Evolutionary conservation across 495 filamentous ascomycete species (phyloP), one percentile per base, ranked within the genome.

Genomic region (Massariosphaeria phaeospora): DNA sequence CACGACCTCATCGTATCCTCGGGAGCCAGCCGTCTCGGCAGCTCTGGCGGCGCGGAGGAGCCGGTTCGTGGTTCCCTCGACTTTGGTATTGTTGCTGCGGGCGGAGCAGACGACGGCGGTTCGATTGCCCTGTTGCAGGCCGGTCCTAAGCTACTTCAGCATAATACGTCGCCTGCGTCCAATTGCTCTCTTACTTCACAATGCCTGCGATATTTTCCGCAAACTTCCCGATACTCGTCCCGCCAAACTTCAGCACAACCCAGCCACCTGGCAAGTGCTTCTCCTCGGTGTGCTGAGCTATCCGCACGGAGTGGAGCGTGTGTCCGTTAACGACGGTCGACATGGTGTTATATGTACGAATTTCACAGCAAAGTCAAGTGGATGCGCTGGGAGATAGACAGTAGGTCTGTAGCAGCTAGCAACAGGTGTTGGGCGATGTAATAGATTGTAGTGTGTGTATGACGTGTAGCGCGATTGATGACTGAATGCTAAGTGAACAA

Each of bases 51-150:
- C 77, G 51, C 81, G 75, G 31, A 96, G 73, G 33, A 91, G 75
- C 45, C 85, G 81, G 74, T 93, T 97, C 36, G 93, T 97, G 39
- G 93, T 96, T 45, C 91, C 91, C 52, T 91, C 88, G 25, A 79
- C 79, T 69, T 97, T 97, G 62, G 88, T 91, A 52, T 84, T 85
- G 48, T 85, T 91, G 68, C 89, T 95, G 67, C 90, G 73, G 18
- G 93, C 93, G 35, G 93, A 98, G 65, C 93, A 96, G 23, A 97
- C 89, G 34, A 96, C 83, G 30, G 85, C 91, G 52, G 95, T 81
- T 65, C 79, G 82, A 54, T 87, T 78, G 29, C 80, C 73, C 24
- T 71, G 69, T n/a, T n/a, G n/a, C 36, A 93, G 74, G 66, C 80
- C 82, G 21, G 81, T 74, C 66, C 89, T 95, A 59, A 3, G 23